phyloP scores from a whole-genome alignment of 768 basidiomycete genomes.

The Agrocybe chaxingu region DNA sequence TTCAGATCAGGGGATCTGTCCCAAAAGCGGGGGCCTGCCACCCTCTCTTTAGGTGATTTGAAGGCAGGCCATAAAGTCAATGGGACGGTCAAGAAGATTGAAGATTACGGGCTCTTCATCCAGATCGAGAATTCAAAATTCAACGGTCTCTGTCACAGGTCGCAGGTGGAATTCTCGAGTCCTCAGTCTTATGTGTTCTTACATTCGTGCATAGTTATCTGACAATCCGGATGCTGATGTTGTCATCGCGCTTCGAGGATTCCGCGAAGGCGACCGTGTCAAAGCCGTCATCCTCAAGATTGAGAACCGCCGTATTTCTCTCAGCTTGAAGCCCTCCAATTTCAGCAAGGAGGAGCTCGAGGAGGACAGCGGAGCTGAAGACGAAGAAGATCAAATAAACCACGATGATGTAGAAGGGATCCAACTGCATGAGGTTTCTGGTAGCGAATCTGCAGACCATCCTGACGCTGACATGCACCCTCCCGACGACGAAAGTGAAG shows the following conservation, averaged over 20 bases:
- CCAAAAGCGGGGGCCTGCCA: constrained; percentile 28
- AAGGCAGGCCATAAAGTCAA: constrained; percentile 77
- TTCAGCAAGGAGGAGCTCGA: constrained; percentile 68
- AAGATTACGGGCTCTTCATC: constrained; percentile 92
- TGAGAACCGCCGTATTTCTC: constrained; percentile 74
- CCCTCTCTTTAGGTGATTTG: constrained; percentile 52
- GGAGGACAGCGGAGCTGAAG: constrained; percentile 17
- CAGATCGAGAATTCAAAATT: constrained; percentile 82
- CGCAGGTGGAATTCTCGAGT: constrained; percentile 55
- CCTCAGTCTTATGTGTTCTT: not conserved
- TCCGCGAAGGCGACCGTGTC: constrained; percentile 85
- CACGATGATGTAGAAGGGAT: constrained; percentile 21
- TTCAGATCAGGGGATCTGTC: constrained; percentile 67
- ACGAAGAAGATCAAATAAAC: constrained; percentile 23
- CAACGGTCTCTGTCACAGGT: constrained; percentile 91
- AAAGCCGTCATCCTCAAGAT: constrained; percentile 73
- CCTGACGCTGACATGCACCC: constrained; percentile 3
- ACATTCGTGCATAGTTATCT: constrained; percentile 57
- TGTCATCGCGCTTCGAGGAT: constrained; percentile 69
- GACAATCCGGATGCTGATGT: constrained; percentile 86
- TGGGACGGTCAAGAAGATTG: constrained; percentile 76
- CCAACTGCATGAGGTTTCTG: not conserved
- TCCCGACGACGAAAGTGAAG: no score
- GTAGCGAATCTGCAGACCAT: constrained; percentile 9
- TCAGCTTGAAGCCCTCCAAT: constrained; percentile 88